Conservation (phyloP, 1,284 basidiomycete species). For the Fomitopsis palustris region DNA sequence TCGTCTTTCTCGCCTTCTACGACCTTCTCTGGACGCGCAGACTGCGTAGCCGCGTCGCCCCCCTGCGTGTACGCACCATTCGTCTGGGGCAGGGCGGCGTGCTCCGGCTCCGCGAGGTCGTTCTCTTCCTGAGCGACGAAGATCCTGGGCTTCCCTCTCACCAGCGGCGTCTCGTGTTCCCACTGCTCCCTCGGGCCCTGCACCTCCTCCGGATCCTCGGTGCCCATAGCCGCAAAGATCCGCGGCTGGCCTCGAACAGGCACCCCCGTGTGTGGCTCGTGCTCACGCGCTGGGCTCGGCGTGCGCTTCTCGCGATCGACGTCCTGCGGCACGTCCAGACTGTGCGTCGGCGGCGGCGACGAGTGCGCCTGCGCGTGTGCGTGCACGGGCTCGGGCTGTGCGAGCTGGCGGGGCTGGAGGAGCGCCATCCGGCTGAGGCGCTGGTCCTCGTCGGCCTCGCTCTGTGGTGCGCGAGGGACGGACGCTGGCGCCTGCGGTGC, state of each 20-base stretch:
- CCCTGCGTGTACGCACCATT: not conserved
- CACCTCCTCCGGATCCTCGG: not conserved
- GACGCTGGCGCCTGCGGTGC: not conserved
- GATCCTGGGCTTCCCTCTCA: not conserved
- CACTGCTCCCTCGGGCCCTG: not conserved
- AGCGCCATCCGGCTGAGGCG: not conserved
- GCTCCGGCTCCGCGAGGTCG: not conserved
- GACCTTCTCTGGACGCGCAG: not conserved
- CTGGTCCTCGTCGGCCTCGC: not conserved
- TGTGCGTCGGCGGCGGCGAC: not conserved
- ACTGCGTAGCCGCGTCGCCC: not conserved
- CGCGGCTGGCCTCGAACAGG: not conserved
- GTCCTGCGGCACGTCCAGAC: not conserved
- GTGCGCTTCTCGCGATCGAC: not conserved
- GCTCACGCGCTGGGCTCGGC: not conserved
- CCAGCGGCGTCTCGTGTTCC: not conserved
- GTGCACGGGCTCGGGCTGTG: not conserved
- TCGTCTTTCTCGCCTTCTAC: not conserved
- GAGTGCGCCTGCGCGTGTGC: not conserved
- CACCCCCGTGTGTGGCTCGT: not conserved
- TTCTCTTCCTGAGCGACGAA: not conserved
- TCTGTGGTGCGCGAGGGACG: not conserved
- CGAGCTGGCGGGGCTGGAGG: not conserved
- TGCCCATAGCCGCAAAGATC: conserved; percentile 1
- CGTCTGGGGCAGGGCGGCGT: not conserved